phyloP scores from a whole-genome alignment of 2,329 filamentous ascomycete genomes.

The Aureobasidium musti region DNA sequence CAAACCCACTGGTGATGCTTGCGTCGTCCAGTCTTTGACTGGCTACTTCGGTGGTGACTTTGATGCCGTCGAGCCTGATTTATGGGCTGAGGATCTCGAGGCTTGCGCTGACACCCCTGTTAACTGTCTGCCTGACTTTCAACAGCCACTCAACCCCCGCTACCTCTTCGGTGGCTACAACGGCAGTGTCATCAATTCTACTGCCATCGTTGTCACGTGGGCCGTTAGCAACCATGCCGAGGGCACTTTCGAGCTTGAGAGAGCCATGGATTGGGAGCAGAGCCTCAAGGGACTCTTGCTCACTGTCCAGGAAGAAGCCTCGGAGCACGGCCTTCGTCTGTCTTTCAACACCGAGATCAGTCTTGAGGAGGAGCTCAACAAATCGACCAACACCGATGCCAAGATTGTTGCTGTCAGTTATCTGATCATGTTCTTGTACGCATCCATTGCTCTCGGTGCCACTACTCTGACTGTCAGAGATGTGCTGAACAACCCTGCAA shows the following conservation, averaged over 20 bases:
- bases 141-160: slow-evolving; percentile 81
- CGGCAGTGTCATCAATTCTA: slow-evolving; percentile 66
- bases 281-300: slow-evolving; percentile 73
- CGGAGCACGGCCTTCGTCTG: slow-evolving; percentile 73
- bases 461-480: slow-evolving; percentile 77
- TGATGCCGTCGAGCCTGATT: slow-evolving; percentile 59
- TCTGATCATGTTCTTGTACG: slow-evolving; percentile 98
- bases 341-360: slow-evolving; percentile 97
- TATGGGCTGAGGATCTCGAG: slow-evolving; percentile 72
- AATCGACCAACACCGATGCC: slow-evolving; percentile 96
- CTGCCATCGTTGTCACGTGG: slow-evolving; percentile 88
- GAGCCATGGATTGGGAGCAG: slow-evolving; percentile 87
- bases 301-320: slow-evolving; percentile 77
- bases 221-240: slow-evolving; percentile 85
- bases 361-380: slow-evolving; percentile 92
- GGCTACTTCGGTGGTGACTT: slow-evolving; percentile 78
- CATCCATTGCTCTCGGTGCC: slow-evolving; percentile 86
- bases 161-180: slow-evolving; percentile 84
- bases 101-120: slow-evolving; percentile 79
- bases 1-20: slow-evolving; percentile 85
- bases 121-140: slow-evolving; percentile 81
- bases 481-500: slow-evolving; percentile 76
- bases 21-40: slow-evolving; percentile 89
- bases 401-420: slow-evolving; percentile 97
- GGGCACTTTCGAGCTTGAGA: slow-evolving; percentile 67